phyloP scores from a whole-genome alignment of 2,329 filamentous ascomycete species.

The Colletotrichum eleusines region DNA sequence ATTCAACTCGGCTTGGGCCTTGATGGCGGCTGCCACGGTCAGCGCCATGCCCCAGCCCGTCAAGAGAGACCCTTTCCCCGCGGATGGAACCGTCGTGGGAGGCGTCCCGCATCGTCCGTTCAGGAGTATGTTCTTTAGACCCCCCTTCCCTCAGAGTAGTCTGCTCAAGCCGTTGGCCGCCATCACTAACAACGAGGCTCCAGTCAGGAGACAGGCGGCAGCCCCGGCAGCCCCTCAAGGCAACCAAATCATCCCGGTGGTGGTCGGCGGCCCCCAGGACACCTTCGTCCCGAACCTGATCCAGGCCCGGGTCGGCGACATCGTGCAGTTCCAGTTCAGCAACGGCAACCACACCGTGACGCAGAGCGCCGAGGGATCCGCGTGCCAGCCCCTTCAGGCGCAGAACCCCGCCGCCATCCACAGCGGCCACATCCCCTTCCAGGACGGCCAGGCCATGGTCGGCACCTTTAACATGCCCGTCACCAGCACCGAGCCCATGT shows the following conservation, averaged over 20 bases:
- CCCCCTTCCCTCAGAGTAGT: neutral
- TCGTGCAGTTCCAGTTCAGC: conserved; percentile 58
- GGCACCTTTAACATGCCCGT: conserved; percentile 62
- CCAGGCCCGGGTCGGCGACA: conserved; percentile 51
- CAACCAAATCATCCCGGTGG: conserved; percentile 47
- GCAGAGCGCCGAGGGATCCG: conserved; percentile 50
- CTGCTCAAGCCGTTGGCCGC: too few relatives aligned
- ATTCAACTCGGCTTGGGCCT: conserved; percentile 25
- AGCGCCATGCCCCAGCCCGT: conserved; percentile 35
- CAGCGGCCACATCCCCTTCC: conserved; percentile 56
- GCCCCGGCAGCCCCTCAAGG: conserved; percentile 34
- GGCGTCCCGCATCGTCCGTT: conserved; percentile 32
- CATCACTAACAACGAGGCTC: neutral
- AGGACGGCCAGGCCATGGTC: conserved; percentile 52
- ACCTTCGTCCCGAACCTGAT: conserved; percentile 54
- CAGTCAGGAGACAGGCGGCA: conserved; percentile 37
- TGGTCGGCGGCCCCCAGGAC: conserved; percentile 54
- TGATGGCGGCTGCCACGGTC: conserved; percentile 27
- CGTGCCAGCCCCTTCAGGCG: conserved; percentile 55
- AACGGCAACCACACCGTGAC: conserved; percentile 59
- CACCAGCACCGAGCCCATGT: conserved; percentile 58
- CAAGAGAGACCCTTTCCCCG: conserved; percentile 30
- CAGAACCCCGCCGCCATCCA: conserved; percentile 51
- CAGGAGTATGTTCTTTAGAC: conserved; percentile 6
- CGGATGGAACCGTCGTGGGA: conserved; percentile 32